Conservation (phyloP, 2,329 filamentous ascomycete species). For the Aureobasidium sp. region DNA sequence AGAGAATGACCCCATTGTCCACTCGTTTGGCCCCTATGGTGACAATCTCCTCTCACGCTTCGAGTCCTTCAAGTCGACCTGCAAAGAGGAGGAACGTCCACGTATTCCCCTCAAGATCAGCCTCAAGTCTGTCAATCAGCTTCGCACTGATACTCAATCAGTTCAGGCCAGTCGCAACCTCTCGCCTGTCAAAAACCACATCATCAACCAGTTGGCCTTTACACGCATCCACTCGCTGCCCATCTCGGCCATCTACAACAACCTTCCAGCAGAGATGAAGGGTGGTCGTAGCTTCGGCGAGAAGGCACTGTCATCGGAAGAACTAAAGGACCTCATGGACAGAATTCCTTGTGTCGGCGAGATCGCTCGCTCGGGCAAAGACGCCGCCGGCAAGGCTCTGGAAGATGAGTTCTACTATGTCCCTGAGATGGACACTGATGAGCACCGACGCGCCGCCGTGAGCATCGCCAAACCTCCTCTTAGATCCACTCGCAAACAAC, state of each 20-base stretch:
- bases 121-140: slow-evolving; percentile 22
- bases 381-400: slow-evolving; percentile 84
- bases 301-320: slow-evolving; percentile 47
- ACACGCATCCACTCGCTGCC: slow-evolving; percentile 88
- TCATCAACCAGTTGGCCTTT: slow-evolving; percentile 91
- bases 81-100: slow-evolving; percentile 49
- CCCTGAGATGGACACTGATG: slow-evolving; percentile 76
- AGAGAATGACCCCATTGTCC: slow-evolving; percentile 88
- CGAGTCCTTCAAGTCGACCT: slow-evolving; percentile 62
- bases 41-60: slow-evolving; percentile 77
- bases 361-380: slow-evolving; percentile 85
- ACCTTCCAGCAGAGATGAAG: slow-evolving; percentile 59
- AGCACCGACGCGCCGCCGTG: slow-evolving; percentile 70
- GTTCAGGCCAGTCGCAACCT: slow-evolving; percentile 22
- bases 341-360: slow-evolving; percentile 74
- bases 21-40: slow-evolving; percentile 87
- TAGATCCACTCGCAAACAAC: slow-evolving; percentile 84
- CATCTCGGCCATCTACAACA: slow-evolving; percentile 78
- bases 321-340: slow-evolving; percentile 67
- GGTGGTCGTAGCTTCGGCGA: slow-evolving; percentile 31
- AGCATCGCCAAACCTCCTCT: slow-evolving; percentile 83
- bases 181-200: slow-evolving; percentile 66
- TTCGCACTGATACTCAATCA: slow-evolving; percentile 14
- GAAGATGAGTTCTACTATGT: slow-evolving; percentile 98
- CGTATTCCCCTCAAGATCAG: slow-evolving; percentile 28